Base-by-base conservation (phyloP, 1,139 yeast genomes). In the Hemisphaericaspora xylanilytica region DNA sequence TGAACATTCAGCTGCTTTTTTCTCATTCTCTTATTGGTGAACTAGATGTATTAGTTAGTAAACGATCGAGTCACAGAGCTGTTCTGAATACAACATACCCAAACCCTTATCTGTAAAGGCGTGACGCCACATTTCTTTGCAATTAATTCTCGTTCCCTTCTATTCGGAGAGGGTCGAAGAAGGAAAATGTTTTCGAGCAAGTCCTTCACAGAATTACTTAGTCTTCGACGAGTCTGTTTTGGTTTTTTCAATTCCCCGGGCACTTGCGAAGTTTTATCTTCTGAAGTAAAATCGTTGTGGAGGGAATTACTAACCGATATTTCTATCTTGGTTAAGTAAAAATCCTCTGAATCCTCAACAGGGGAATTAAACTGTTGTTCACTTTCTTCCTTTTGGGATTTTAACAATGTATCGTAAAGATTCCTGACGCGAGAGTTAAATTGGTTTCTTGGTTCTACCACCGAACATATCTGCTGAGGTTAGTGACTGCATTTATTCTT, bases 11-110 rank as follows among this genome's bases (percentile, higher is more conserved):
- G 27, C 14, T 32, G 33, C 29, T 58, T 57, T 1, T 55, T 33
- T 12, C 65, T 49, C 59, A 57, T 57, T 39, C 67, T 46, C 36
- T 55, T 59, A 36, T 61, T 62, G 3, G 65, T 58, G 37, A 61
- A 61, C 63, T 56, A 32, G 3, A 28, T 5, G 13, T n/a, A n/a
- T 33, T 27, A 15, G 40, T 41, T 39, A 39, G 42, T 33, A 33
- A 15, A 4, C 6, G 3, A 7, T 16, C 15, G 11, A 8, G 7
- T 7, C 15, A 12, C 17, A n/a, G 14, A 5, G 11, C 12, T 27
- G 13, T 14, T 16, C n/a, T 9, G 3, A 32, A 31, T 10, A 27
- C 21, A 42, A 52, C 63, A 38, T 52, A 59, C 62, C 68, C 69
- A 62, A 3, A 58, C 61, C 9, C 67, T 48, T 3, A 63, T 63